phyloP scores from a whole-genome alignment of 495 filamentous ascomycete genomes.

The Penicillium lagena region DNA sequence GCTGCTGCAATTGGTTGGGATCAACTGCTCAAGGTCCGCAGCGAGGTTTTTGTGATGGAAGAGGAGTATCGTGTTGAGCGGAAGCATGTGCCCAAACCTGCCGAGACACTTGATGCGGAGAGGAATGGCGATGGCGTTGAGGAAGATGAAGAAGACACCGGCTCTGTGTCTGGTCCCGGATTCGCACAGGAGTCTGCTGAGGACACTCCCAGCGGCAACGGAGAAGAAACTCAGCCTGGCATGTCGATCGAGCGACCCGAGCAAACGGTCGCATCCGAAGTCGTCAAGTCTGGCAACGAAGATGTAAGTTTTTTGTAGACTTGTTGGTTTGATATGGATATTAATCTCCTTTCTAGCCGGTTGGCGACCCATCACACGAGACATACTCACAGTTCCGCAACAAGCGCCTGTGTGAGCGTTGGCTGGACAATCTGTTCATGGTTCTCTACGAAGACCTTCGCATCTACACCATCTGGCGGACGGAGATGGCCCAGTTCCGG shows the following conservation, averaged over 20 bases:
- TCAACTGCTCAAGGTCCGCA: constrained; percentile 83
- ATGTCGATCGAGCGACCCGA: constrained; percentile 69
- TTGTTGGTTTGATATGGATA: too few species aligned
- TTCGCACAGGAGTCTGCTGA: constrained; percentile 12
- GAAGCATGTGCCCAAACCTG: constrained; percentile 53
- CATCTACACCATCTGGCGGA: constrained; percentile 98
- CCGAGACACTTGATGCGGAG: constrained; percentile 40
- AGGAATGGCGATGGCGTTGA: constrained; percentile 33
- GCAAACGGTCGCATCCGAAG: constrained; percentile 74
- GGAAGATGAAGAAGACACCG: constrained; percentile 29
- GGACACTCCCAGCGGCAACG: constrained; percentile 24
- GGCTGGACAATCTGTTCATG: constrained; percentile 99
- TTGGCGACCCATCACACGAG: constrained; percentile 36
- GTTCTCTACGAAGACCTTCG: constrained; percentile 96
- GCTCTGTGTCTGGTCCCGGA: constrained; percentile 30
- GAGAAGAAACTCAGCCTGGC: constrained; percentile 30
- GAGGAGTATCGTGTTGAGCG: constrained; percentile 94
- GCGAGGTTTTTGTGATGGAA: constrained; percentile 98
- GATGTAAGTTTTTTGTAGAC: constrained; percentile 48
- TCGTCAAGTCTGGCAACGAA: constrained; percentile 72
- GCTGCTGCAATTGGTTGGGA: constrained; percentile 97
- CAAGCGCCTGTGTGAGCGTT: constrained; percentile 93
- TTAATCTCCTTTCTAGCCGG: too few species aligned
- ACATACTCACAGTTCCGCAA: constrained; percentile 74
- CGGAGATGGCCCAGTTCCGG: constrained; percentile 88